A percentile compares a stretch with the other conserved stretches of the same genome.
Evolutionary conservation across 2,329 filamentous ascomycete species (phyloP).

Genomic region (Chaetomium sp.): DNA sequence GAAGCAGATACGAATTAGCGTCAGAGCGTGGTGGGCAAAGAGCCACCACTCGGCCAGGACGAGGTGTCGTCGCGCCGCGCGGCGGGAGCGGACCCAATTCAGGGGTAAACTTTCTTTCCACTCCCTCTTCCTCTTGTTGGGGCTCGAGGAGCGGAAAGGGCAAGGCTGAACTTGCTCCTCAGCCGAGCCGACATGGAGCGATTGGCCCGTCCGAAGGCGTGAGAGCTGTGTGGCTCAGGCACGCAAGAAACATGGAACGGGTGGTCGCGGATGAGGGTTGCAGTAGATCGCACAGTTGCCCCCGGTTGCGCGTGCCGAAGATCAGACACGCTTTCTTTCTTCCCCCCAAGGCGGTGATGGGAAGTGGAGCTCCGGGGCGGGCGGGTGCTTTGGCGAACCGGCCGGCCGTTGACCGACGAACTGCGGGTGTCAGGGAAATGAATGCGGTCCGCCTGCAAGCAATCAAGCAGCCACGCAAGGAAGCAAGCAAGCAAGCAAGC

Average conservation of each 20-base stretch:
- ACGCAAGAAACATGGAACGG: slow-evolving; percentile 16
- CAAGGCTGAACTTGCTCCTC: slow-evolving; percentile 12
- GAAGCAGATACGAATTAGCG: too few species aligned
- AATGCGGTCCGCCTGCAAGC: too few species aligned
- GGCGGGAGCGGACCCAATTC: slow-evolving; percentile 2
- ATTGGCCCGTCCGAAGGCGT: slow-evolving; percentile 12
- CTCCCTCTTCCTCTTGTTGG: too few species aligned
- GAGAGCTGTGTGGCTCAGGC: slow-evolving; percentile 7
- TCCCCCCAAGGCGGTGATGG: too few species aligned
- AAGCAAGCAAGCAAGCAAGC: too few species aligned
- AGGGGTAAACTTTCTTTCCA: slow-evolving; percentile 5
- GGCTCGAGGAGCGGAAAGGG: background rate
- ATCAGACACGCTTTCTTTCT: background rate
- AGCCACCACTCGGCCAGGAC: background rate
- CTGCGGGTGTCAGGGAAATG: too few species aligned
- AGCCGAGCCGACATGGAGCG: slow-evolving; percentile 15
- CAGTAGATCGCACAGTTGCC: slow-evolving; percentile 12
- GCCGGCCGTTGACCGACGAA: too few species aligned
- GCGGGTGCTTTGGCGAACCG: too few species aligned
- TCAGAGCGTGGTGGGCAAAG: too few species aligned
- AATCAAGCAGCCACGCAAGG: too few species aligned
- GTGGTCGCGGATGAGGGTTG: slow-evolving; percentile 5
- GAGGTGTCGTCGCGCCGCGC: background rate
- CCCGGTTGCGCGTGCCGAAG: background rate
- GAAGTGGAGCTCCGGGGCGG: too few species aligned